phyloP scores from a whole-genome alignment of 1,139 yeast species.

The Suhomyces guaymorum region DNA sequence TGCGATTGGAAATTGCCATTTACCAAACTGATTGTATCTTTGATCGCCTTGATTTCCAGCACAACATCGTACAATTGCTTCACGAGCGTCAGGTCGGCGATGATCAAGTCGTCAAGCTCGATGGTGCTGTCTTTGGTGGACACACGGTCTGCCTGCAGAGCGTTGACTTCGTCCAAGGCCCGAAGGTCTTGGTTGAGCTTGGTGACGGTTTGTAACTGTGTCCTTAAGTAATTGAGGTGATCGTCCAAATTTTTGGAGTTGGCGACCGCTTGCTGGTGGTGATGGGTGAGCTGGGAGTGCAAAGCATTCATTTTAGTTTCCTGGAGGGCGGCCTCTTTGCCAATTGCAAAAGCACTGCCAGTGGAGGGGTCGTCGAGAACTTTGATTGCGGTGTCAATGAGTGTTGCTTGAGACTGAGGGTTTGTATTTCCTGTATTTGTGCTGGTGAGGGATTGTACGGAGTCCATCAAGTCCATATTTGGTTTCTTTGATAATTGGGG shows the following conservation, averaged over 20 bases:
- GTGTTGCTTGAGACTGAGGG: conserved; percentile 7
- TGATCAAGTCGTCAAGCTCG: conserved; percentile 37
- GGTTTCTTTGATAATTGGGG: no score
- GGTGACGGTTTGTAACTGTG: conserved; percentile 31
- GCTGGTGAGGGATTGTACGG: conserved; percentile 1
- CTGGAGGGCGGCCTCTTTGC: conserved; percentile 14
- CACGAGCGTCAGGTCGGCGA: conserved; percentile 45
- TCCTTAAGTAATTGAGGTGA: conserved; percentile 36
- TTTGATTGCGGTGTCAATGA: conserved; percentile 23
- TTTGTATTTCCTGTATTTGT: not conserved
- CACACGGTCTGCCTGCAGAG: conserved; percentile 22
- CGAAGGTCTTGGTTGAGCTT: conserved; percentile 28
- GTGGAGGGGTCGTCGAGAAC: conserved; percentile 4
- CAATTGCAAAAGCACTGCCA: conserved; percentile 1
- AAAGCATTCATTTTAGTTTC: conserved; percentile 31
- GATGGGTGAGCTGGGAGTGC: conserved; percentile 36
- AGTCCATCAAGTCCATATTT: conserved; percentile 23
- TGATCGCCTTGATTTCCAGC: conserved; percentile 67
- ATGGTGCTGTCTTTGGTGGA: conserved; percentile 19
- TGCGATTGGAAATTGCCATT: conserved; percentile 49
- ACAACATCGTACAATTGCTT: conserved; percentile 61
- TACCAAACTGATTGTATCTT: conserved; percentile 62
- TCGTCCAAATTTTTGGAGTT: conserved; percentile 34
- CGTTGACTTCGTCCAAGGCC: conserved; percentile 27
- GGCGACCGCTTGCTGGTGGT: conserved; percentile 40